Evolutionary conservation across 2,329 filamentous ascomycete species (phyloP), one percentile per base, ranked within the genome.

Genomic region (Nothomitra cinnamomea): DNA sequence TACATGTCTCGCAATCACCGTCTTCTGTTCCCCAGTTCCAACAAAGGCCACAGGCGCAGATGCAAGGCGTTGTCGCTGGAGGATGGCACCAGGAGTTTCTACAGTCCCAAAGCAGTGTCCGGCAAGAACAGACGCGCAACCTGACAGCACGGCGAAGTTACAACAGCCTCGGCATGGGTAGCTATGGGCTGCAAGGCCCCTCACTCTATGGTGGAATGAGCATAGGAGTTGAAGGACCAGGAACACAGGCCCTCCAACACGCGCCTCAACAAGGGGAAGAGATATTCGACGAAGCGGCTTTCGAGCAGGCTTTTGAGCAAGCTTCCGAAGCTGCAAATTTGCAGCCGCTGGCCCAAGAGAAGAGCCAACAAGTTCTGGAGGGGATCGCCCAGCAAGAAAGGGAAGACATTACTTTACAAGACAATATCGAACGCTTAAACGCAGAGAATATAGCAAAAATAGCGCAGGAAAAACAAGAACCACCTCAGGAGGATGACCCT

Each of bases 21-120:
- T 41, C 58, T 54, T 36, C 52, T 72, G 61, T 76, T 61, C 66
- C 73, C 61, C 68, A 76, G 60, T 60, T 69, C 66, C 71, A 73
- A 58, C 65, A 71, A 64, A 65, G 65, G 43, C 64, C 66, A 22
- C 63, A 69, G 54, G 64, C 65, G 19, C 62, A 66, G 22, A 54
- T 64, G 54, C 60, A 62, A 19, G 68, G 70, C 67, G 45, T 28
- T 49, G n/a, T 15, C 10, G 19, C 25, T 6, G 45, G 24, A 28
- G 43, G 21, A 22, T 82, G 80, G 80, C 78, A 81, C 52, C 70
- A 77, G 60, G 79, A 82, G 58, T 82, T 83, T 60, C 63, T 75
- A 59, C 45, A 35, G 21, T 24, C 45, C 1, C 45, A 32, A 24
- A 49, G 32, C 24, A 49, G 19, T 49, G 25, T 45, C 40, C 24